Percentiles rank a stretch among this genome's conserved stretches.
phyloP scores from a whole-genome alignment of 2,329 filamentous ascomycete genomes.

The Claviceps sp. region DNA sequence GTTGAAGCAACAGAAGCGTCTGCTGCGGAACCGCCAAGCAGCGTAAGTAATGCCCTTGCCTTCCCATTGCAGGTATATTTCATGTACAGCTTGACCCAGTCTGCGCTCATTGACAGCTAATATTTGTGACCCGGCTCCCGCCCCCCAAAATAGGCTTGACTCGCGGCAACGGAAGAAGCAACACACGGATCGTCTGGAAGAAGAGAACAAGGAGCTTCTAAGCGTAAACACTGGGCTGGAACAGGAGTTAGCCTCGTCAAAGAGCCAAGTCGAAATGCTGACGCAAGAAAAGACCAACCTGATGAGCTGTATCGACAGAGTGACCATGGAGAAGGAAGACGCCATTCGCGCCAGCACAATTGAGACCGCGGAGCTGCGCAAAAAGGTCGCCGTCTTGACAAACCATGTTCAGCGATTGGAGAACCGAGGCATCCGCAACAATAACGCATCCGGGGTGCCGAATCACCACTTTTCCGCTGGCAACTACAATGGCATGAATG shows the following conservation, averaged over 20 bases:
- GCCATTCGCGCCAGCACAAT: constrained; percentile 78
- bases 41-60: constrained; percentile 55
- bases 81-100: too few relatives aligned
- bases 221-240: constrained; percentile 65
- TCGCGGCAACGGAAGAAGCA: constrained; percentile 96
- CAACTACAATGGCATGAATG: constrained; percentile 71
- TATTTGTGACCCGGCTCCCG: background rate
- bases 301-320: constrained; percentile 59
- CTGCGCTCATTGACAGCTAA: background rate
- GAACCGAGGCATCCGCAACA: constrained; percentile 31
- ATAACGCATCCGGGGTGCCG: constrained; percentile 28
- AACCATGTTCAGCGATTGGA: constrained; percentile 61
- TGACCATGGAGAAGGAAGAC: constrained; percentile 82
- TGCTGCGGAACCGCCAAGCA: constrained; percentile 89
- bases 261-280: constrained; percentile 56
- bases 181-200: constrained; percentile 90
- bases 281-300: constrained; percentile 61
- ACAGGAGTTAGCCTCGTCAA: constrained; percentile 57
- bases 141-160: constrained; percentile 52
- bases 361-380: constrained; percentile 81
- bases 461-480: constrained; percentile 44
- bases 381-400: constrained; percentile 75
- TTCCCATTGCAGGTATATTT: background rate
- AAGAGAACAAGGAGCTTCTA: constrained; percentile 89
- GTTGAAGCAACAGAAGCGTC: constrained; percentile 92